Conservation (phyloP, 2,329 filamentous ascomycete species). For the Blumeriella jaapii region DNA sequence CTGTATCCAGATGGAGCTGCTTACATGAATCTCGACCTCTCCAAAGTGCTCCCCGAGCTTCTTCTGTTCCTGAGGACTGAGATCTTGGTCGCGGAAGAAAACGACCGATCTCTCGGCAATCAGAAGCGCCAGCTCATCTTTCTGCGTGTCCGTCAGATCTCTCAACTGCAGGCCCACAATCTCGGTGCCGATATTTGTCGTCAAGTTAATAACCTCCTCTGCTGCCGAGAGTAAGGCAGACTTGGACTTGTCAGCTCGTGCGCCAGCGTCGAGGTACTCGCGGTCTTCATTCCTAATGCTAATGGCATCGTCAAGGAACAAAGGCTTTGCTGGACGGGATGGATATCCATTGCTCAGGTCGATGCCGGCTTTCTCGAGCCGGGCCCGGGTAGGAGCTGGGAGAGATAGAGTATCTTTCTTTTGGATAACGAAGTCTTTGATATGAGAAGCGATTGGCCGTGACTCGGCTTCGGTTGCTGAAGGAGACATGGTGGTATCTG, state of each 20-base stretch:
- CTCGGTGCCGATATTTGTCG: conserved; percentile 31
- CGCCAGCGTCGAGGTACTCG: conserved; percentile 46
- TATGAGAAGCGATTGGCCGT: conserved; percentile 47
- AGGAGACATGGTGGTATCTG: conserved; percentile 35
- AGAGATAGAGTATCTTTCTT: conserved; percentile 53
- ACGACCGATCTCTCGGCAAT: conserved; percentile 32
- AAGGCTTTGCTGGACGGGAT: conserved; percentile 53
- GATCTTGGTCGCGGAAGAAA: conserved; percentile 29
- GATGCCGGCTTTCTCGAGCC: conserved; percentile 56
- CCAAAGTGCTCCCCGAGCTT: conserved; percentile 52
- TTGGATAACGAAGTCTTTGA: conserved; percentile 50
- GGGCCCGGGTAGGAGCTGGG: conserved; percentile 42
- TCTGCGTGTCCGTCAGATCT: conserved; percentile 29
- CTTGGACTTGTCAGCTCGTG: conserved; percentile 54
- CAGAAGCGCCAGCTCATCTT: conserved; percentile 33
- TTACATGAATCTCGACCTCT: conserved; percentile 56
- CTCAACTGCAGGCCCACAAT: conserved; percentile 32
- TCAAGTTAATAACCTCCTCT: conserved; percentile 45
- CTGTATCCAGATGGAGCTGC: too few species aligned
- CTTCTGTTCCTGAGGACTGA: conserved; percentile 51
- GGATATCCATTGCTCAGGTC: conserved; percentile 62
- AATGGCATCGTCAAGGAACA: conserved; percentile 60
- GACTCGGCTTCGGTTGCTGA: conserved; percentile 29
- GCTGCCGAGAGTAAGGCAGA: conserved; percentile 48
- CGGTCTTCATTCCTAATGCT: conserved; percentile 49